Base-by-base conservation (phyloP, 345 rosid genomes). In the Linum tenue region DNA sequence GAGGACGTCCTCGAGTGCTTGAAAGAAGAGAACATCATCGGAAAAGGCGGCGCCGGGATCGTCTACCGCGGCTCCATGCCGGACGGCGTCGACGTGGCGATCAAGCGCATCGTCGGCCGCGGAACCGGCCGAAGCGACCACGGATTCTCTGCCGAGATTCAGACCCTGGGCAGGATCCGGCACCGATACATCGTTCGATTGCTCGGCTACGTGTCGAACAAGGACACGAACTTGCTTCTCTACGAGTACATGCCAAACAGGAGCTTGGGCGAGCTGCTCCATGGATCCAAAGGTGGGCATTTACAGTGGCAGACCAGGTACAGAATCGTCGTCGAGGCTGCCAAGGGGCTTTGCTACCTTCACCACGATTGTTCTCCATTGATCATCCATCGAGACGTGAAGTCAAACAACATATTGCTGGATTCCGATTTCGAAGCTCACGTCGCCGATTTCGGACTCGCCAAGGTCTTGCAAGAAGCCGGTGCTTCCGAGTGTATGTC, bases 361-460 rank as follows among this genome's bases (percentile, higher is more conserved):
- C n/a, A 92, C 64, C 96, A 89, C 65, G 98, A 92, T 55, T 92
- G 98, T 75, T 86, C 86, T 42, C 96, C 95, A 0, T 74, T 92
- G 78, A 92, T 92, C 39, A 80, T 92, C 12, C 98, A 92, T 37
- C 71, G 96, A 92, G n/a, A n/a, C n/a, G n/a, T n/a, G n/a, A n/a
- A n/a, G n/a, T n/a, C n/a, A n/a, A n/a, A n/a, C n/a, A n/a, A 92
- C 61, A 92, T 92, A 37, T 67, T 92, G 62, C 81, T 92, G 7
- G 95, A 89, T 77, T 83, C 87, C 2, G 83, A 86, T 55, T 84
- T 76, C 10, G 92, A 89, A 69, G 96, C 98, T 62, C 96, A 89
- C 67, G 92, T 92, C 3, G 96, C 96, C 12, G 98, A 89, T 76
- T 92, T 92, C 58, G 98, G 98, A 44, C 84, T 92, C 15, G 98